Evolutionary conservation across 495 filamentous ascomycete species (phyloP).

Genomic region (Letharia lupina): DNA sequence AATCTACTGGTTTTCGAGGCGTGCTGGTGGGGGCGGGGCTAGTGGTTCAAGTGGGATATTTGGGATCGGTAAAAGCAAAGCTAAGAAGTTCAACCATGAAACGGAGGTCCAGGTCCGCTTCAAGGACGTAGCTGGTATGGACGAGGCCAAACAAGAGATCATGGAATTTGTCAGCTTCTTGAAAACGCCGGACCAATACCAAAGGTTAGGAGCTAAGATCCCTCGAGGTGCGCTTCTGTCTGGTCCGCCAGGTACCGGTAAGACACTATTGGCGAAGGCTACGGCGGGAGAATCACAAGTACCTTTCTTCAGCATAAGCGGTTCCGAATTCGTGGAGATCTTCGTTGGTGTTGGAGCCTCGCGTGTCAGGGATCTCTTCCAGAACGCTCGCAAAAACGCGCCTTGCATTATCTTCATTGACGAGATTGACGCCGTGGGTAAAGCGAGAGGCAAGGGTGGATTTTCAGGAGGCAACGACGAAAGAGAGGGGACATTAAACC

Average conservation of each 20-base stretch:
- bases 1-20: slow-evolving; percentile 62
- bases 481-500: slow-evolving; percentile 91
- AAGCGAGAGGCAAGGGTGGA: slow-evolving; percentile 65
- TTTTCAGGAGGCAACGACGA: slow-evolving; percentile 91
- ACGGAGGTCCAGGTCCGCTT: slow-evolving; percentile 94
- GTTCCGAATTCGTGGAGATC: slow-evolving; percentile 99
- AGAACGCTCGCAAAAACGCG: slow-evolving; percentile 87
- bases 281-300: slow-evolving; percentile 96
- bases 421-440: slow-evolving; percentile 97
- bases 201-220: slow-evolving; percentile 93
- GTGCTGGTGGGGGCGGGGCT: slow-evolving; percentile 51
- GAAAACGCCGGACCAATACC: slow-evolving; percentile 79
- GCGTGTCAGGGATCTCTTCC: slow-evolving; percentile 88
- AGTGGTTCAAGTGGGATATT: slow-evolving; percentile 77
- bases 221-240: slow-evolving; percentile 93
- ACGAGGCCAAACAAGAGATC: slow-evolving; percentile 95
- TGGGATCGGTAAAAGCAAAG: slow-evolving; percentile 88
- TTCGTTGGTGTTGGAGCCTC: slow-evolving; percentile 97
- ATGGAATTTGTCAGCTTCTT: slow-evolving; percentile 99
- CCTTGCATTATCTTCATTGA: slow-evolving; percentile 99
- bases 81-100: slow-evolving; percentile 96
- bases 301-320: slow-evolving; percentile 95
- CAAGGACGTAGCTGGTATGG: slow-evolving; percentile 94
- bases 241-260: slow-evolving; percentile 94
- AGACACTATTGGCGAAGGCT: slow-evolving; percentile 93